A percentile compares a stretch with the other conserved stretches of the same genome.
Conservation (phyloP, 1,284 basidiomycete species). For the Tylopilus sp. region DNA sequence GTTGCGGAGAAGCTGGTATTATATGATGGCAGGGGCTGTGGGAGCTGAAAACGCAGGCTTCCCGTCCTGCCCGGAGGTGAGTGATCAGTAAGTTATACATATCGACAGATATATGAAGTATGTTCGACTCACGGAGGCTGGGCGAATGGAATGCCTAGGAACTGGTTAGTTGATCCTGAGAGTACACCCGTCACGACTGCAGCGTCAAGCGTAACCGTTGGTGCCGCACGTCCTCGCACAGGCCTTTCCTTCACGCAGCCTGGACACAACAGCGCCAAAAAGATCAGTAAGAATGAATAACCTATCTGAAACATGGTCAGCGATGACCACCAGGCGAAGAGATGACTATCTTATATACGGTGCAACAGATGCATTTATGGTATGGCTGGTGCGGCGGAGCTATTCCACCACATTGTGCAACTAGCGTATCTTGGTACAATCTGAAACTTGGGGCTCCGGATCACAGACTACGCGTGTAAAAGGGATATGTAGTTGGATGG, state of each 20-base stretch:
- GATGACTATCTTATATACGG: too few species aligned
- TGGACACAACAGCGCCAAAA: slow-evolving; percentile 7
- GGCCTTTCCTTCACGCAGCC: background rate
- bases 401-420: too few species aligned
- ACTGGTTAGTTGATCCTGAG: slow-evolving; percentile 32
- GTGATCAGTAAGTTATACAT: background rate
- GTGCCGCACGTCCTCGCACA: slow-evolving; percentile 6
- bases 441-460: too few species aligned
- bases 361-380: too few species aligned
- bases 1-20: slow-evolving; percentile 4
- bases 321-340: background rate
- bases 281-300: background rate
- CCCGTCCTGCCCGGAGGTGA: slow-evolving; percentile 24
- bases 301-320: background rate
- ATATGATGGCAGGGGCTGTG: slow-evolving; percentile 46
- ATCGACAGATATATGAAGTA: background rate
- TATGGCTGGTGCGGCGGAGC: too few species aligned
- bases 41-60: slow-evolving; percentile 47
- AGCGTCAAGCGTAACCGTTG: slow-evolving; percentile 38
- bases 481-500: too few species aligned
- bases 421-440: too few species aligned
- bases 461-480: too few species aligned
- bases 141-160: slow-evolving; percentile 53
- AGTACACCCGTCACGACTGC: slow-evolving; percentile 38
- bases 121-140: slow-evolving; percentile 46